Evolutionary conservation across 495 filamentous ascomycete genomes (phyloP), one percentile per base, ranked within the genome.

Genomic region (Penicillium coprophilum): DNA sequence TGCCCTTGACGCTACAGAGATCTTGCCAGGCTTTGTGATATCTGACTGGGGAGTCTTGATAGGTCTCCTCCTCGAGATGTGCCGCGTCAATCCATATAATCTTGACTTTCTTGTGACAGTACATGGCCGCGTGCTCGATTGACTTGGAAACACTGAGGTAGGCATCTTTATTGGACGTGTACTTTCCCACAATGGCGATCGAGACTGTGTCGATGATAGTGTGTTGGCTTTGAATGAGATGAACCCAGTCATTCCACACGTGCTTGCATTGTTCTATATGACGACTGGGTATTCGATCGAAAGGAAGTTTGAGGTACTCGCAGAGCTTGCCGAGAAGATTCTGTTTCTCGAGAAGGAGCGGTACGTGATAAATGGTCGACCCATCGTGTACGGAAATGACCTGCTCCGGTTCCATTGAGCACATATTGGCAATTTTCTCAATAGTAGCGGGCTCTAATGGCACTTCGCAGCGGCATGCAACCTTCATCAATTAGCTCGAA

Each of bases 171-270:
- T 90, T 80, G 17, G 81, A 78, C 19, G 81, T 84, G 71, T 96
- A 96, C 70, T 97, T 96, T 55, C 92, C 92, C 13, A 97, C 91
- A 9, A 97, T 77, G 7, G 83, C 90, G 65, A 97, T 94, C 8
- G 77, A 74, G 44, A 97, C 87, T 3, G 80, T 75, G 21, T 90
- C 85, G 49, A 78, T 77, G 43, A 80, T 65, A 36, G 65, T 67
- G 44, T 89, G 80, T 56, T 86, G 82, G 43, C 81, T 77, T 11
- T 77, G 69, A 3, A 85, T 85, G 24, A 91, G 79, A 4, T 70
- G 75, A 40, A 84, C 77, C 92, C 92, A 97, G 43, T 85, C 71
- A 2, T 82, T 68, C 89, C 89, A 93, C n/a, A 83, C 85, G 12
- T 68, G 46, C 19, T 70, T 62, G 36, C 92, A 92, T 38, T 81